These are phyloP conservation scores for Chaetomium globosum DNA, from an alignment of 2,329 filamentous ascomycete genomes.

Conservation along the genomic window DNA sequence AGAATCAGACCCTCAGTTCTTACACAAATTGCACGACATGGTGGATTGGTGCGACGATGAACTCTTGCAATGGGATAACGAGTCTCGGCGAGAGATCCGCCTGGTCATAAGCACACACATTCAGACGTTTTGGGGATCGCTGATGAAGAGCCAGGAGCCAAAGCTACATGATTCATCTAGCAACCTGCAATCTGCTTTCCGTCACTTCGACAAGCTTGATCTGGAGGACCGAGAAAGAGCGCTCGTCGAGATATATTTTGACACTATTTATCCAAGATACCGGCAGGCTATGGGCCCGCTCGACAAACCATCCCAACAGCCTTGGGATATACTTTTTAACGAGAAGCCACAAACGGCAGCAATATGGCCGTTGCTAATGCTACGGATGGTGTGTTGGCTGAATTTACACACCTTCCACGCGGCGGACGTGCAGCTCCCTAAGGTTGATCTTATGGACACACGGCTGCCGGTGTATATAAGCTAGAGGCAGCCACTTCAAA, in stretches of 20 bases:
- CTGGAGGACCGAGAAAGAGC: not conserved
- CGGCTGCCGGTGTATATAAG: conserved; percentile 5
- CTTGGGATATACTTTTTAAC: not conserved
- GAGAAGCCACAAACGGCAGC: not conserved
- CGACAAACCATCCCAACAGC: not conserved
- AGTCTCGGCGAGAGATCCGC: not conserved
- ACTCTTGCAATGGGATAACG: not conserved
- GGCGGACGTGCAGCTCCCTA: not conserved
- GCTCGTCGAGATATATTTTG: not conserved
- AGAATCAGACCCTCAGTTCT: not conserved
- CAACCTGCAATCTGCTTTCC: not conserved
- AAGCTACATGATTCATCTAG: not conserved
- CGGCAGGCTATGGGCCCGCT: too few relatives aligned
- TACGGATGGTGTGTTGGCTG: not conserved
- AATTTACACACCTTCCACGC: conserved; percentile 1
- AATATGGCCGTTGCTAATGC: not conserved
- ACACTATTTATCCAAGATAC: not conserved
- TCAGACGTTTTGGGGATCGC: not conserved
- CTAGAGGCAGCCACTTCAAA: not conserved
- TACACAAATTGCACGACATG: not conserved
- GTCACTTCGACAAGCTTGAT: not conserved
- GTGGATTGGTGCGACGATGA: not conserved
- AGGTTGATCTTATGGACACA: not conserved
- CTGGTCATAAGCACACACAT: not conserved
- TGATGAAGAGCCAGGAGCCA: not conserved